Conservation (phyloP, 2,329 filamentous ascomycete genomes). For the Colletotrichum sp. region DNA sequence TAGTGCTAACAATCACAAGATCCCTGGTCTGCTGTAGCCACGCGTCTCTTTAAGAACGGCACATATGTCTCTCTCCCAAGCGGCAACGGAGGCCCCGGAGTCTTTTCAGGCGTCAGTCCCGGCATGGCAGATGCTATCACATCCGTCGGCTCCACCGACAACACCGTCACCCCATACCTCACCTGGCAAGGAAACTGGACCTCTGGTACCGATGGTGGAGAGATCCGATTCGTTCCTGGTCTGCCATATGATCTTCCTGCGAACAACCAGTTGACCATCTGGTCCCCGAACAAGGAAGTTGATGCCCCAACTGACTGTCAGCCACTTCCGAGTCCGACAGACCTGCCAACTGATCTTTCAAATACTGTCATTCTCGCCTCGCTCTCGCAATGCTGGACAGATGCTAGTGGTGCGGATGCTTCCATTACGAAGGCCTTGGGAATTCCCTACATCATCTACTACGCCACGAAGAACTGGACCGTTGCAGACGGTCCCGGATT, state of each 20-base stretch:
- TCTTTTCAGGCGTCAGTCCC: background rate
- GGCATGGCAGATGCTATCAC: conserved; percentile 2
- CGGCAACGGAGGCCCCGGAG: background rate
- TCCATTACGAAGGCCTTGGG: conserved; percentile 30
- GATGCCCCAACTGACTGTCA: background rate
- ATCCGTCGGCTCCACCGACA: conserved; percentile 5
- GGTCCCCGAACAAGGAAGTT: background rate
- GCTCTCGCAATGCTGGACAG: background rate
- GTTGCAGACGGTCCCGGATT: conserved; percentile 42
- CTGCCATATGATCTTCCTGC: background rate
- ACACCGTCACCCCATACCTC: conserved; percentile 3
- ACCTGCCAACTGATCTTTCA: background rate
- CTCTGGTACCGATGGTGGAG: background rate
- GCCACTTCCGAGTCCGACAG: background rate
- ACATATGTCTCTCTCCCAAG: conserved; percentile 1
- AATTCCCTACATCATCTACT: conserved; percentile 44
- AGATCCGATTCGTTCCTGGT: conserved; percentile 25
- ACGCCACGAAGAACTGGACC: conserved; percentile 42
- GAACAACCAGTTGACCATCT: background rate
- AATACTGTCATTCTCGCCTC: background rate
- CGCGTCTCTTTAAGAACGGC: background rate
- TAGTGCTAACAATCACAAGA: background rate
- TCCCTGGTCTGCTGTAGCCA: background rate
- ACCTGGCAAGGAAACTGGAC: conserved; percentile 17
- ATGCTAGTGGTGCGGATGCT: background rate